Evolutionary conservation across 176 grass and related monocot genomes (phyloP), one percentile per base, ranked within the genome.

Genomic region (Eragrostis curvula): DNA sequence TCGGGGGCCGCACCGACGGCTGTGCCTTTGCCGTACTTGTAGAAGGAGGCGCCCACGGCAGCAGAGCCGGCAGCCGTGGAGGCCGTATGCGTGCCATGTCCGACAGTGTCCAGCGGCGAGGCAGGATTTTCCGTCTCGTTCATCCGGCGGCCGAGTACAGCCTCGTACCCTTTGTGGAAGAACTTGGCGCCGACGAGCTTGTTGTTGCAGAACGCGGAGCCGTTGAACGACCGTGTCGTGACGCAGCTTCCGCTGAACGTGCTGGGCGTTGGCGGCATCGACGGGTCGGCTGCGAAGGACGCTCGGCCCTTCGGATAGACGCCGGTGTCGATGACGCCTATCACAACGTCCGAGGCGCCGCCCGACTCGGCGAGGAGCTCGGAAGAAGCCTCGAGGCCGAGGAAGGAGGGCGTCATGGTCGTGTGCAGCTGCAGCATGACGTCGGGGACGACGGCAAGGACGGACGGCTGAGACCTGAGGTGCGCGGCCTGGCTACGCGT

Each of bases 401-500:
- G 52, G 52, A 56, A 56, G 18, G 52, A 56, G 18, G 52, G 52
- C 52, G 52, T 56, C 52, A 56, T 8, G 5, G 52, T 56, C 18
- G 52, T 56, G 7, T 56, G 52, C 52, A 56, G 52, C 52, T n/a
- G 52, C 18, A 56, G 18, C 7, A 2, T 56, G 18, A 8, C 52
- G 18, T 56, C 52, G 52, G 52, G 52, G 18, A 56, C 5, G 52
- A 56, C 18, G 52, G 52, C 52, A n/a, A 84, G 64, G n/a, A 92
- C 70, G n/a, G 57, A 66, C 2, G 70, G 66, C 57, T 83, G 71
- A 0, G 82, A 28, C 8, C 21, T 73, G 44, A 97, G 77, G 45
- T 39, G 79, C 8, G 25, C 61, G 14, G 88, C 93, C 69, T 96
- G 90, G 14, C 56, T 46, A 3, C 3, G 12, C 23, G 86, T 93